Evolutionary conservation across 306 rosid genomes (phyloP), one percentile per base, ranked within the genome.

Genomic region (Glycine tomentella): DNA sequence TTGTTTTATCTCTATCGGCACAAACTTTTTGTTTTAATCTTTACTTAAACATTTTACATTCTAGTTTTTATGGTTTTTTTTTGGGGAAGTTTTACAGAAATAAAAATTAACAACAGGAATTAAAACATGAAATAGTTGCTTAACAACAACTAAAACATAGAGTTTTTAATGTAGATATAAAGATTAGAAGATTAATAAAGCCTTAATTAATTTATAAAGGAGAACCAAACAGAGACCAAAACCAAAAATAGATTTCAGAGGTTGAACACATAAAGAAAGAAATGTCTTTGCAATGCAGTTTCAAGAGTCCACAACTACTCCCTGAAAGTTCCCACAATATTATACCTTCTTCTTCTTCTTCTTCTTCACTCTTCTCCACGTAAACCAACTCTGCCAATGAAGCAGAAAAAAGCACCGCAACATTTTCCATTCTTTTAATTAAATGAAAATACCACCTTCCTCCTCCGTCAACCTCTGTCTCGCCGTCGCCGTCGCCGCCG

Each of bases 391-490:
- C 84, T 82, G 17, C 86, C 82, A 79, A 92, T 95, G 98, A 95
- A 86, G 87, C 91, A 72, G 14, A 72, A 52, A 62, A 75, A n/a
- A 69, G 1, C 77, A 71, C 77, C 53, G 34, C 81, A 33, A 53
- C 85, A 82, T 72, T 20, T 55, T 53, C 77, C 85, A 44, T 62
- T 56, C 71, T 67, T 85, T 82, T 65, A 62, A 50, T 82, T 65
- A 62, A 50, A 95, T 95, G 98, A 95, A 89, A 93, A 95, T 53
- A 75, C 75, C 46, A 73, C 83, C 83, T 53, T 65, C 70, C 75
- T 34, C 86, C 63, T 33, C 77, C 87, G 49, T 20, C 71, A 67
- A 7, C 33, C 2, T 63, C 77, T 9, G n/a, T 44, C 53, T 83
- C 62, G 25, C 65, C 75, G 68, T 42, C 46, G 46, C 57, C 77